Evolutionary conservation across 192 early-diverging fungal genomes (phyloP), one percentile per base, ranked within the genome.

Genomic region (Mortierella alpina): DNA sequence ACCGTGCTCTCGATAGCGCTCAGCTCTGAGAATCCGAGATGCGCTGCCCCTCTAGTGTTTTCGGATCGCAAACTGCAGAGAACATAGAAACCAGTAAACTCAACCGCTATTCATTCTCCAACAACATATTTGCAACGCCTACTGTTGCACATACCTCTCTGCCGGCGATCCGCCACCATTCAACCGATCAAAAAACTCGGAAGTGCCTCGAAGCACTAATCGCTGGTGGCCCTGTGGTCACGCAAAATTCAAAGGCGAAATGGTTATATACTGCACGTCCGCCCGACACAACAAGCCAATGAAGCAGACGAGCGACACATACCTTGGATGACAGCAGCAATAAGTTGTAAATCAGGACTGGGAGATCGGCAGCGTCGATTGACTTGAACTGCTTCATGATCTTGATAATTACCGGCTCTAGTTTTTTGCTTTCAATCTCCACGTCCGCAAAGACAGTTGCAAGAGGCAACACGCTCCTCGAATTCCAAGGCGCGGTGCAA

Each of bases 321-420:
- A 90, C 88, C 82, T 90, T 87, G 41, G 89, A 83, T 20, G 89
- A 86, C 17, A 95, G 76, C 39, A 92, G 72, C 18, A 95, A 75
- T 15, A 95, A 65, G 73, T 93, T 92, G 66, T 90, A 91, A 14
- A 91, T 83, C 73, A 93, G 73, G 2, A 91, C 85, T 4, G 93
- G 92, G 1, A 90, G 77, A 41, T 88, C 89, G n/a, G 86, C 64
- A 2, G 71, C 71, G 56, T 84, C 68, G n/a, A 90, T 55, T 6
- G 86, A 81, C 18, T 84, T 87, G 57, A 70, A 73, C 41, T 74
- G 82, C 71, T 82, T 85, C 75, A 85, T 74, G 48, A 85, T 72
- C 66, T 85, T 85, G 42, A 80, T 56, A 41, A 69, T 61, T 0
- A 59, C 64, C 50, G 66, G 50, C 48, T 78, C 68, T 11, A 77